Conservation (phyloP, 345 rosid species). For the Bruguiera sexangula region DNA sequence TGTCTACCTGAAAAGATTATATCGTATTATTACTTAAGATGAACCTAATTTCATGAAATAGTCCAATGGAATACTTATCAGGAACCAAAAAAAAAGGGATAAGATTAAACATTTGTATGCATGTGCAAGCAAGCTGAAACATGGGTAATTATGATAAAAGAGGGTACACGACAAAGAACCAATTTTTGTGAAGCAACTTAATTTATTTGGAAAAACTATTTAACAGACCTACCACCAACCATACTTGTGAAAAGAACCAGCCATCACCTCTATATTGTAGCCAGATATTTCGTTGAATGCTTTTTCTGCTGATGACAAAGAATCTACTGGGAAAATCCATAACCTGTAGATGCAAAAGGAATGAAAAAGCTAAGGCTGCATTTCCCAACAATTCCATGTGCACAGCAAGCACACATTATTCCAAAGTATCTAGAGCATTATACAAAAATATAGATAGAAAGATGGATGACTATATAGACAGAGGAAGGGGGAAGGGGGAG, state of each 20-base stretch:
- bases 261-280: constrained; percentile 56
- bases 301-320: constrained; percentile 64
- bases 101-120: too few relatives aligned
- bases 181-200: too few relatives aligned
- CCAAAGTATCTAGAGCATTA: neutral
- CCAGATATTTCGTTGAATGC: constrained; percentile 43
- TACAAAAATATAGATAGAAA: too few relatives aligned
- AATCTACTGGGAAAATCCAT: constrained; percentile 72
- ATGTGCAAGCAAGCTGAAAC: neutral
- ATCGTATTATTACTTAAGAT: neutral
- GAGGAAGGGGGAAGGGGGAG: neutral
- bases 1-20: constrained; percentile 50
- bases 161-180: neutral
- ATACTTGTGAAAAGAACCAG: constrained; percentile 5
- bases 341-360: constrained; percentile 45
- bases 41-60: too few relatives aligned
- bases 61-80: neutral
- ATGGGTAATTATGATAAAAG: neutral
- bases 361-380: constrained; percentile 12
- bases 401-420: neutral
- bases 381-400: constrained; percentile 1
- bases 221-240: neutral
- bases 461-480: neutral
- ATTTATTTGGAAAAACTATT: too few relatives aligned
- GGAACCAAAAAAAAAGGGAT: neutral